Conservation (phyloP, 2,329 filamentous ascomycete genomes). For the Clonostachys sp. region DNA sequence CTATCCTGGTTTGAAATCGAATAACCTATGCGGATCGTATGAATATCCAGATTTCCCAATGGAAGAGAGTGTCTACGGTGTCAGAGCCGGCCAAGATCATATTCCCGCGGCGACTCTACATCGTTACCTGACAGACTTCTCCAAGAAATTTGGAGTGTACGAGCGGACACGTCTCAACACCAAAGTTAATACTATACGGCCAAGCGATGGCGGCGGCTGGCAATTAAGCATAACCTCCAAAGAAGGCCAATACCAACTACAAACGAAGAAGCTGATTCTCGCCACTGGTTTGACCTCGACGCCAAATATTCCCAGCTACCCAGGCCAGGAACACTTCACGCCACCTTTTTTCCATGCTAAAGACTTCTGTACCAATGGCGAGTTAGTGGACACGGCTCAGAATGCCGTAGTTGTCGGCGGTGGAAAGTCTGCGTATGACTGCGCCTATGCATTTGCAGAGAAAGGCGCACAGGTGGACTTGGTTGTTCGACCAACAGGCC, state of each 20-base stretch:
- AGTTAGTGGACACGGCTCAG: conserved; percentile 19
- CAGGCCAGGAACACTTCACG: conserved; percentile 26
- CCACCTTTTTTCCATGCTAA: conserved; percentile 35
- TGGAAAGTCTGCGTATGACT: conserved; percentile 54
- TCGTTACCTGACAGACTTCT: conserved; percentile 40
- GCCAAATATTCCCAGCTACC: conserved; percentile 32
- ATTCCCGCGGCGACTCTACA: conserved; percentile 42
- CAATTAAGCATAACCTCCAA: conserved; percentile 6
- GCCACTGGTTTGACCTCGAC: conserved; percentile 43
- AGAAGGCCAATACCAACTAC: conserved; percentile 5
- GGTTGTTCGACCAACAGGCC: conserved; percentile 41
- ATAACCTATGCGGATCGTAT: conserved; percentile 70
- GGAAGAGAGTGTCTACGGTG: conserved; percentile 44
- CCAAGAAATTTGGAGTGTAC: conserved; percentile 33
- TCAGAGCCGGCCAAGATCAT: conserved; percentile 33
- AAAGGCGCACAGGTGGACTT: conserved; percentile 42
- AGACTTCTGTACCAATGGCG: conserved; percentile 26
- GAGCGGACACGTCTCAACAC: conserved; percentile 30
- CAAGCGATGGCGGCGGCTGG: conserved; percentile 9
- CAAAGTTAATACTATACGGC: conserved; percentile 30
- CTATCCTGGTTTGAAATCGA: conserved; percentile 66
- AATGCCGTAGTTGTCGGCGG: conserved; percentile 46
- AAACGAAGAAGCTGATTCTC: conserved; percentile 34
- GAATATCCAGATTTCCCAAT: conserved; percentile 74
- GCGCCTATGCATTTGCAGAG: conserved; percentile 47